Conservation (phyloP, 768 basidiomycete species). For the Xerocomellus dryophilus region DNA sequence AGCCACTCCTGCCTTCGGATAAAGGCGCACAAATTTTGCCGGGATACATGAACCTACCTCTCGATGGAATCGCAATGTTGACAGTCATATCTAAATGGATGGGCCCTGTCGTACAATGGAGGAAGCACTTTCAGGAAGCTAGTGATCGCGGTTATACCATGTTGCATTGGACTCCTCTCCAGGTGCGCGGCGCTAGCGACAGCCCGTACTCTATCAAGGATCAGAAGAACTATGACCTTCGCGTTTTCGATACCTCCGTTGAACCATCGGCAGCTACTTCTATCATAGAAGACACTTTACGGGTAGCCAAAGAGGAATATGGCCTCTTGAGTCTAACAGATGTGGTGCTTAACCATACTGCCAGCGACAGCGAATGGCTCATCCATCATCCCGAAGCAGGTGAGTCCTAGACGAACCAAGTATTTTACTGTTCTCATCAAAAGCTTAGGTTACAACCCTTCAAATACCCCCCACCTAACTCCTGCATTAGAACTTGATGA, state of each 20-base stretch:
- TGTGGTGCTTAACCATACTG: constrained; percentile 96
- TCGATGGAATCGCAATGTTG: constrained; percentile 85
- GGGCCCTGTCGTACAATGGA: constrained; percentile 81
- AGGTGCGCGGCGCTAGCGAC: constrained; percentile 83
- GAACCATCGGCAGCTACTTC: constrained; percentile 51
- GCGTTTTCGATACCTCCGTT: constrained; percentile 51
- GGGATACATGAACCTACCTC: constrained; percentile 64
- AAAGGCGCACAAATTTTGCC: constrained; percentile 52
- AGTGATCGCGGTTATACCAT: constrained; percentile 93
- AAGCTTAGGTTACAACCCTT: constrained; percentile 75
- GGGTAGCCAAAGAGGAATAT: constrained; percentile 75
- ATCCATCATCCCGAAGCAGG: constrained; percentile 94
- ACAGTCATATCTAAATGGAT: constrained; percentile 98
- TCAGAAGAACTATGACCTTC: constrained; percentile 80
- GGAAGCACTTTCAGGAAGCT: constrained; percentile 75
- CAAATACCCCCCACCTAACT: constrained; percentile 86
- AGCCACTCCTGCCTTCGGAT: constrained; percentile 48
- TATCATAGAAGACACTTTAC: constrained; percentile 62
- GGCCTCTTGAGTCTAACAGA: constrained; percentile 90
- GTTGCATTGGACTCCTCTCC: constrained; percentile 95
- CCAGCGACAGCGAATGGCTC: constrained; percentile 91
- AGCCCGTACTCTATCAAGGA: constrained; percentile 94
- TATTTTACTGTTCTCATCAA: constrained; percentile 1
- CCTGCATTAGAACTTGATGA: constrained; percentile 92
- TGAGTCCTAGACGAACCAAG: constrained; percentile 30